Evolutionary conservation across 768 basidiomycete genomes (phyloP).

Genomic region (Agrocybe chaxingu): DNA sequence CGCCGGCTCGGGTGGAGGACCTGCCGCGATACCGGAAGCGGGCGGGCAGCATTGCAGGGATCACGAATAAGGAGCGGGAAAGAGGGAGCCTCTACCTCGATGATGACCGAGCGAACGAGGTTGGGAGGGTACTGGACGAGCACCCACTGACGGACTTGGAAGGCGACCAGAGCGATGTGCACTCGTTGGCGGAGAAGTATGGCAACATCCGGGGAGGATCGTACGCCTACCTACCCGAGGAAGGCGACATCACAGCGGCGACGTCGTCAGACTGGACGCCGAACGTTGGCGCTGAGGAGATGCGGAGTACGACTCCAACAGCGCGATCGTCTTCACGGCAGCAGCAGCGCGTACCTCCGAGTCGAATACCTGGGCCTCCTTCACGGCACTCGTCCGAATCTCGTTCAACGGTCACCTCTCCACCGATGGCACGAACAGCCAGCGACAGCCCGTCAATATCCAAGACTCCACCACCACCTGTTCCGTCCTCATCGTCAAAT

Average conservation of each 20-base stretch:
- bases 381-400: slow-evolving; percentile 46
- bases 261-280: slow-evolving; percentile 18
- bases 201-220: slow-evolving; percentile 18
- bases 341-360: slow-evolving; percentile 22
- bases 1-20: slow-evolving; percentile 19
- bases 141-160: slow-evolving; percentile 74
- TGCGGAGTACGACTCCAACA: slow-evolving; percentile 42
- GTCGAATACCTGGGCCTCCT: slow-evolving; percentile 39
- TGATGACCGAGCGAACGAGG: slow-evolving; percentile 43
- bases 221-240: slow-evolving; percentile 23
- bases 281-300: slow-evolving; percentile 21
- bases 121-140: slow-evolving; percentile 70
- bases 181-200: slow-evolving; percentile 27
- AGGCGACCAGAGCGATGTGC: slow-evolving; percentile 45
- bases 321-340: slow-evolving; percentile 32
- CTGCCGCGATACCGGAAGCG: slow-evolving; percentile 43
- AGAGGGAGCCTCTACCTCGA: slow-evolving; percentile 70
- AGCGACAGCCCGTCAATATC: slow-evolving; percentile 27
- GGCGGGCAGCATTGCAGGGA: slow-evolving; percentile 62
- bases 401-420: slow-evolving; percentile 41
- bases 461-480: slow-evolving; percentile 26
- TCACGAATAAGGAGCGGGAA: slow-evolving; percentile 50
- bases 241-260: slow-evolving; percentile 20
- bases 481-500: slow-evolving; percentile 15
- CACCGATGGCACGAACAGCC: slow-evolving; percentile 23